Conservation (phyloP, 2,329 filamentous ascomycete genomes). For the Fusarium mexicanum region DNA sequence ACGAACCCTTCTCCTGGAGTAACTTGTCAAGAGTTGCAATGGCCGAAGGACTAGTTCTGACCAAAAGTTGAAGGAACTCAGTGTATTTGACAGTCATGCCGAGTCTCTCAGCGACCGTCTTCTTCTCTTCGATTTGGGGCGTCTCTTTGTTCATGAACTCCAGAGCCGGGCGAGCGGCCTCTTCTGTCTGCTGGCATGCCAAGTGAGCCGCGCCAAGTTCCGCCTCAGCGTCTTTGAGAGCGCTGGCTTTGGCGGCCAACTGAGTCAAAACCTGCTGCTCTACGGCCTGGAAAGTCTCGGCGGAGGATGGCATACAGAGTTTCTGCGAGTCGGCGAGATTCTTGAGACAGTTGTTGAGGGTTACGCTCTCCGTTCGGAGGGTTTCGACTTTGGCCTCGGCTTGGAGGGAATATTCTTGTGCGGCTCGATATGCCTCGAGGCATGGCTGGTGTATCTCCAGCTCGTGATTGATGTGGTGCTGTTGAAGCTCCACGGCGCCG, state of each 20-base stretch:
- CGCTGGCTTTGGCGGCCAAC: not conserved
- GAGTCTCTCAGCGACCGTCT: not conserved
- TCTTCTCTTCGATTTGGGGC: not conserved
- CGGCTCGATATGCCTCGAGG: not conserved
- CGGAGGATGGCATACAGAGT: not conserved
- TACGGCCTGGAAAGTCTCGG: not conserved
- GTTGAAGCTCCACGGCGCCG: not conserved
- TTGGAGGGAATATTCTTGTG: not conserved
- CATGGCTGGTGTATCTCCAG: not conserved
- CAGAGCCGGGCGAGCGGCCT: not conserved
- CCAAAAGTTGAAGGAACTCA: not conserved
- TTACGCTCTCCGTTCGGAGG: not conserved
- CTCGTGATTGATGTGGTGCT: not conserved
- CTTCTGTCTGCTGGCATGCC: not conserved
- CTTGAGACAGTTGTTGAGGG: not conserved
- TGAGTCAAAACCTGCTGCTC: not conserved
- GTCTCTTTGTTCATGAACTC: not conserved
- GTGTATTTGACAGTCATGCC: not conserved
- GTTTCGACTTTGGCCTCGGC: not conserved
- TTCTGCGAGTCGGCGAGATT: not conserved
- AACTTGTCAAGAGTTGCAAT: not conserved
- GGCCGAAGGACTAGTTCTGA: not conserved
- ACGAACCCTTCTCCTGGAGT: not conserved
- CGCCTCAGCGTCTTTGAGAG: not conserved
- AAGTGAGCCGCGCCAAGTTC: not conserved